Percentiles rank a stretch among this genome's conserved stretches.
phyloP scores from a whole-genome alignment of 371 early-diverging fungal species.

The Mucor saturninus region DNA sequence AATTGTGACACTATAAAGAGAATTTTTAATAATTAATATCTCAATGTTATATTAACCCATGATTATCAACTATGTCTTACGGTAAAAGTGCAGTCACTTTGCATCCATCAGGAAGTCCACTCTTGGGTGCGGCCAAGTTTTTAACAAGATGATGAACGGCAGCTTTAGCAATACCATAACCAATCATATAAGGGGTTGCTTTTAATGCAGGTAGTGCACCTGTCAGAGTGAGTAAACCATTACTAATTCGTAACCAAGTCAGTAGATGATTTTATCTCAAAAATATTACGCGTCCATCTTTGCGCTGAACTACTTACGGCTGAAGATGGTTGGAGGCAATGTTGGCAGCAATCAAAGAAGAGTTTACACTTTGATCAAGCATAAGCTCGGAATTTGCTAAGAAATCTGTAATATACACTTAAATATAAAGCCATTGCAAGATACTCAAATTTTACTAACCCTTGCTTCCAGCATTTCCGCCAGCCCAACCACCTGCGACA shows the following conservation, averaged over 20 bases:
- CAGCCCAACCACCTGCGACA: constrained; percentile 97
- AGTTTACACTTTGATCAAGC: constrained; percentile 81
- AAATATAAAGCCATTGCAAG: background rate
- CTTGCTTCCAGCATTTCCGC: constrained; percentile 82
- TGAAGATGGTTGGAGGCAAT: constrained; percentile 80
- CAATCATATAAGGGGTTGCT: constrained; percentile 87
- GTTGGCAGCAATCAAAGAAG: constrained; percentile 82
- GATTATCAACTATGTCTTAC: constrained; percentile 51
- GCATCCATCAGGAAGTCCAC: constrained; percentile 79
- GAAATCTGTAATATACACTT: constrained; percentile 56
- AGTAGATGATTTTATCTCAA: background rate
- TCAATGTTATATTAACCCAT: background rate
- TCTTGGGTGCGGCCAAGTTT: constrained; percentile 72
- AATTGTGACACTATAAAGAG: constrained; percentile 67
- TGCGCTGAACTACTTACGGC: constrained; percentile 49
- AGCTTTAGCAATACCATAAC: constrained; percentile 96
- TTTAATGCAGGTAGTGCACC: constrained; percentile 82
- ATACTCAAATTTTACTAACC: constrained; percentile 47
- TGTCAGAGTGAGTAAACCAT: constrained; percentile 82
- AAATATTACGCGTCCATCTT: background rate
- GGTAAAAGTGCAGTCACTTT: constrained; percentile 82
- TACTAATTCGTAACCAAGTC: constrained; percentile 44
- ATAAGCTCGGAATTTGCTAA: constrained; percentile 75
- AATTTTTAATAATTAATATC: background rate
- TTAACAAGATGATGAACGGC: constrained; percentile 91